Evolutionary conservation across 2,329 filamentous ascomycete genomes (phyloP), one percentile per base, ranked within the genome.

Genomic region (Scortechinia acanthostroma): DNA sequence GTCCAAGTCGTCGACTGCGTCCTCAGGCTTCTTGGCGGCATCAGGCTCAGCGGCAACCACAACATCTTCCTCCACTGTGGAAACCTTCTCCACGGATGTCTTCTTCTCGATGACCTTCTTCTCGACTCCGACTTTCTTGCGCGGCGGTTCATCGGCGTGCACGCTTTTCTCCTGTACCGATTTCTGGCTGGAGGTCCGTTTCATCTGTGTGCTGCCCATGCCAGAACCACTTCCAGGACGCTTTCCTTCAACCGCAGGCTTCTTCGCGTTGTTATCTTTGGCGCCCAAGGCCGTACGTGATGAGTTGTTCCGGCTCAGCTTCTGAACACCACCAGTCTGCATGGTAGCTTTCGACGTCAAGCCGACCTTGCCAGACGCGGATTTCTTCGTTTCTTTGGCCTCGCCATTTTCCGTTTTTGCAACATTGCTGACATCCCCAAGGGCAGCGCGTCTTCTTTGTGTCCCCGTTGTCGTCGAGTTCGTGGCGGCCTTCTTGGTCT

Each of bases 381-480:
- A 68, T 74, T 95, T 95, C 74, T 94, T 95, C 53, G 75, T 79
- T 46, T 88, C 86, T 50, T 73, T 70, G 4, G 66, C 73, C 45
- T 88, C 86, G 43, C 76, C 76, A n/a, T 30, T 30, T n/a, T 30
- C 25, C 10, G 25, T 10, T 65, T 96, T 97, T 56, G 81, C 81
- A 51, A 95, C 86, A 69, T 98, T 98, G 77, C 90, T 97, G 55
- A 96, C 86, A 70, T 98, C 93, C 47, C 88, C 90, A 28, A 98
- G 77, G 43, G 88, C 91, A 55, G 86, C 79, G 59, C 93, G 88
- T 70, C 87, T 88, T 70, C 87, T 77, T 10, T 10, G 35, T 15
- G 35, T 19, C 49, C 72, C 73, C 42, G 73, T 64, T 56, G 72
- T 49, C 66, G 73, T 64, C 21, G 73, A 65, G 15, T 72, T 49